Percentiles rank a stretch among this genome's conserved stretches.
Conservation (phyloP, 2,329 filamentous ascomycete genomes). For the Geosmithia morbida region DNA sequence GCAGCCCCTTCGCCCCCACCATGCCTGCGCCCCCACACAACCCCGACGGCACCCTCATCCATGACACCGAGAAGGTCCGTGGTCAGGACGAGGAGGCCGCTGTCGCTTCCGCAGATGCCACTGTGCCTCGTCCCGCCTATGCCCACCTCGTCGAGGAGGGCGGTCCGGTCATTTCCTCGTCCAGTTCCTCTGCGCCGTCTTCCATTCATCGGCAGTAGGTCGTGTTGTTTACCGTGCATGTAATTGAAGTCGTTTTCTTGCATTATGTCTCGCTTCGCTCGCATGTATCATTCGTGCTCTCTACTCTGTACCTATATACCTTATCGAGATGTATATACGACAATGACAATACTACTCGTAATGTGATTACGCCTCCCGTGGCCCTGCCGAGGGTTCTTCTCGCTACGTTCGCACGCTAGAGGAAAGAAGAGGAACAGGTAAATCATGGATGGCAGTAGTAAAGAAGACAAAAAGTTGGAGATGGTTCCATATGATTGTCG, state of each 20-base stretch:
- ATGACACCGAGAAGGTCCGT: neutral
- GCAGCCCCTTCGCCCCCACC: conserved; percentile 13
- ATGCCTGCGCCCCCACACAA: neutral
- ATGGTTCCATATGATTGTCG: too few species aligned
- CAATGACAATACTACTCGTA: too few species aligned
- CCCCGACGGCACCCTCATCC: neutral
- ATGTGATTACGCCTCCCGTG: neutral
- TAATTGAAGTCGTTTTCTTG: too few species aligned
- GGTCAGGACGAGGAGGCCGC: neutral
- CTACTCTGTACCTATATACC: too few species aligned
- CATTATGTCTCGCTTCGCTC: too few species aligned
- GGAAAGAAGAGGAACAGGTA: too few species aligned
- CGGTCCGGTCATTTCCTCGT: neutral
- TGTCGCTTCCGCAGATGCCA: neutral
- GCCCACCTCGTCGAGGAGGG: neutral
- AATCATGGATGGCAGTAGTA: neutral
- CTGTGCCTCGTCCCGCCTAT: neutral
- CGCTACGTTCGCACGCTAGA: neutral
- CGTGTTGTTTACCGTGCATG: too few species aligned
- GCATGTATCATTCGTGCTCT: too few species aligned
- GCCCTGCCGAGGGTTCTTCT: neutral
- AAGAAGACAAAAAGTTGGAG: too few species aligned
- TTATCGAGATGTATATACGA: neutral
- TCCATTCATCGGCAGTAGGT: neutral
- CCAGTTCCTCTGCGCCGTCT: neutral